phyloP scores from a whole-genome alignment of 768 basidiomycete genomes.

The Pisolithus microcarpus region DNA sequence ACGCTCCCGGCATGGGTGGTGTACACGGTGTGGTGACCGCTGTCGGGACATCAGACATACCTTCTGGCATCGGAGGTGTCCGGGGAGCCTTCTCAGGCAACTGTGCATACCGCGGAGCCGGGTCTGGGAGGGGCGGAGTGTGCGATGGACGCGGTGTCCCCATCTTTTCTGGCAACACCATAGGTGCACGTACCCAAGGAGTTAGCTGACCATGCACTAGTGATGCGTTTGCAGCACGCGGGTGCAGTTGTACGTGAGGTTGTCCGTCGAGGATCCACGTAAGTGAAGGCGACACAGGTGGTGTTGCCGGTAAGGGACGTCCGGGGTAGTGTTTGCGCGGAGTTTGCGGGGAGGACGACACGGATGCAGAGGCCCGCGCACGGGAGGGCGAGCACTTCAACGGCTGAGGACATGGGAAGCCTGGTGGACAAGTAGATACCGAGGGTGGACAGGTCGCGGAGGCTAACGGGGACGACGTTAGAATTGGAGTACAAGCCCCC shows the following conservation, averaged over 20 bases:
- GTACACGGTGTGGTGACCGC: neutral
- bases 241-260: slow-evolving; percentile 6
- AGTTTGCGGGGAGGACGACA: slow-evolving; percentile 14
- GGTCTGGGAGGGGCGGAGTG: neutral
- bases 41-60: neutral
- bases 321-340: slow-evolving; percentile 28
- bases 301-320: slow-evolving; percentile 27
- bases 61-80: neutral
- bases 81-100: slow-evolving; percentile 1
- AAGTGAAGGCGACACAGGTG: slow-evolving; percentile 25
- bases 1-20: neutral
- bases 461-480: neutral
- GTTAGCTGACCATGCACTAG: neutral
- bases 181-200: neutral
- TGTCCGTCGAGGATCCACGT: slow-evolving; percentile 28
- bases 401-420: neutral
- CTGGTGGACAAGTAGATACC: neutral
- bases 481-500: neutral
- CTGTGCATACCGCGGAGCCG: neutral
- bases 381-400: neutral
- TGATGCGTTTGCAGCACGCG: slow-evolving; percentile 7
- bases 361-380: neutral
- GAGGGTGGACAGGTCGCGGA: neutral
- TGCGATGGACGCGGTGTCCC: neutral
- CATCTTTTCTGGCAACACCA: neutral